Evolutionary conservation across 73 alveolate genomes (phyloP).

Genomic region (Paramecium octaurelia): DNA sequence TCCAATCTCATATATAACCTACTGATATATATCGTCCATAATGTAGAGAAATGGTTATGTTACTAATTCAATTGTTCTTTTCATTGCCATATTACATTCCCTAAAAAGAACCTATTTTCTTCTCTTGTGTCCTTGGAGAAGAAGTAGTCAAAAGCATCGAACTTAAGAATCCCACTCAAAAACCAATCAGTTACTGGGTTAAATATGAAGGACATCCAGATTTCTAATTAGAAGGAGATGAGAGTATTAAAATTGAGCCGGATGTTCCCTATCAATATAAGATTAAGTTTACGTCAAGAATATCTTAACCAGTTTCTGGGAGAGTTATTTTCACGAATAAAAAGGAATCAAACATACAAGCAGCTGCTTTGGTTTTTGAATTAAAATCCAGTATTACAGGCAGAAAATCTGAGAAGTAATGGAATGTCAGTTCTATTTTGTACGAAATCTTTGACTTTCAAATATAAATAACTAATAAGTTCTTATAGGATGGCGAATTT

Average conservation of each 20-base stretch:
- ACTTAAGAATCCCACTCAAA: conserved; percentile 87
- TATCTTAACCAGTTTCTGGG: conserved; percentile 90
- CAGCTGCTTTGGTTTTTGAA: conserved; percentile 98
- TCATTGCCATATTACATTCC: conserved; percentile 97
- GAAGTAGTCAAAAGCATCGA: conserved; percentile 89
- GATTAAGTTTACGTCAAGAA: conserved; percentile 87
- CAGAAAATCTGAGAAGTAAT: conserved; percentile 82
- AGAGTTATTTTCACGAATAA: conserved; percentile 92
- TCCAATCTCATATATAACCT: conserved; percentile 74
- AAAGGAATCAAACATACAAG: conserved; percentile 93
- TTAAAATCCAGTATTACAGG: conserved; percentile 90
- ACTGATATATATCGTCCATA: conserved; percentile 85
- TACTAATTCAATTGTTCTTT: conserved; percentile 85
- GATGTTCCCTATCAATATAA: conserved; percentile 85
- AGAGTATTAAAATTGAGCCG: conserved; percentile 90
- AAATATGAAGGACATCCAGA: conserved; percentile 89
- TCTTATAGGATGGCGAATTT: conserved; percentile 65
- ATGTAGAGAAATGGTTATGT: conserved; percentile 92
- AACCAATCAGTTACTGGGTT: conserved; percentile 94
- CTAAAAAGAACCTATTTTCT: conserved; percentile 85
- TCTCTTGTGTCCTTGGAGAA: conserved; percentile 94
- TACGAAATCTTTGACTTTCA: conserved; percentile 59
- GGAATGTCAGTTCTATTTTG: conserved; percentile 71
- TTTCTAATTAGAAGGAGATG: conserved; percentile 71
- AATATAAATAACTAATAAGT: conserved; percentile 53